Percentiles rank a stretch among this genome's conserved stretches.
Conservation (phyloP, 129 eudicot species). For the Flaveria sonorensis region DNA sequence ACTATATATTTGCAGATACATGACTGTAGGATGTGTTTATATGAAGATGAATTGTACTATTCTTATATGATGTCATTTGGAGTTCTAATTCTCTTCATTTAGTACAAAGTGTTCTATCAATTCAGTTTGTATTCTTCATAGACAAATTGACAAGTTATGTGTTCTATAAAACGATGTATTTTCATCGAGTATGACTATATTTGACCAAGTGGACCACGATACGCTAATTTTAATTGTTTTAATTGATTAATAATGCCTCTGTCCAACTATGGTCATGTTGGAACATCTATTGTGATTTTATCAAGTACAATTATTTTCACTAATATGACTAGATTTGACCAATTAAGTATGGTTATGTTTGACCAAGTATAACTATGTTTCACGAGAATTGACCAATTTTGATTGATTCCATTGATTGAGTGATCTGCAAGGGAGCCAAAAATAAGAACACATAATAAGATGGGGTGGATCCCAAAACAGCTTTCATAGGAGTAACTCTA, state of each 20-base stretch:
- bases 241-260: not conserved
- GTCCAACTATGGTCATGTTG: not conserved
- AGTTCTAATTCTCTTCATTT: not conserved
- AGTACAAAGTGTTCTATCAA: not conserved
- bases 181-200: not conserved
- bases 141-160: not conserved
- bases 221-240: not conserved
- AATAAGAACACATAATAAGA: too few species aligned
- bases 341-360: too few species aligned
- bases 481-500: too few species aligned
- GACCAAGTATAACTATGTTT: too few species aligned
- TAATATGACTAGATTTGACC: too few species aligned
- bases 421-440: too few species aligned
- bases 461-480: too few species aligned
- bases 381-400: too few species aligned
- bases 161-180: not conserved
- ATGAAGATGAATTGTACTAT: not conserved
- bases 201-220: not conserved
- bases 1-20: slow-evolving; percentile 54
- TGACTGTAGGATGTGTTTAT: slow-evolving; percentile 18
- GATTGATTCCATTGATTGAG: too few species aligned
- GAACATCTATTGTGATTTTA: too few species aligned
- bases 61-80: not conserved
- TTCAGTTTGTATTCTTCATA: not conserved
- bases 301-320: too few species aligned